Evolutionary conservation across 352 stramenopile genomes (phyloP).

Genomic region (Phytophthora multivora): DNA sequence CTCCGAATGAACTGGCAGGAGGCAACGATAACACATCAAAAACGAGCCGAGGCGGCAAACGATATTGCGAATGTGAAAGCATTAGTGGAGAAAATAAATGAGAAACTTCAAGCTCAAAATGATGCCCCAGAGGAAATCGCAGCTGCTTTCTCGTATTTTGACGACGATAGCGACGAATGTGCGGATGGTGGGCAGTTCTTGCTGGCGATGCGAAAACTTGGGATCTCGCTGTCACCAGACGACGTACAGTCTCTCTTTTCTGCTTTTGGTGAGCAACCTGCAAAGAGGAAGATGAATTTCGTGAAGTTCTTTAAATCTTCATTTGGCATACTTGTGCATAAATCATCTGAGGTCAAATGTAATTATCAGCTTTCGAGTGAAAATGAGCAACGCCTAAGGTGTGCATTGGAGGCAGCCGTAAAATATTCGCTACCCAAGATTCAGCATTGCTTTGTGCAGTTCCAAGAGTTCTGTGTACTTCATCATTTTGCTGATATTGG

Average conservation of each 20-base stretch:
- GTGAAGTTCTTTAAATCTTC: conserved; percentile 23
- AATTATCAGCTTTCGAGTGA: conserved; percentile 21
- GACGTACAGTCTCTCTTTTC: conserved; percentile 36
- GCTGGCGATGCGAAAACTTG: conserved; percentile 35
- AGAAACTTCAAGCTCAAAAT: conserved; percentile 16
- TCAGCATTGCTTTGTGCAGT: conserved; percentile 32
- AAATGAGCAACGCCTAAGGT: conserved; percentile 39
- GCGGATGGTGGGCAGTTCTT: conserved; percentile 36
- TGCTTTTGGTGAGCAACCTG: conserved; percentile 19
- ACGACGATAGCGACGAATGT: conserved; percentile 2
- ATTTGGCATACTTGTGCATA: conserved; percentile 3
- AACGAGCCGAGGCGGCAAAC: conserved; percentile 27
- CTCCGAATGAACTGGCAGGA: conserved; percentile 65
- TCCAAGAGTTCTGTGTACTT: conserved; percentile 63
- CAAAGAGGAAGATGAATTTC: conserved; percentile 33
- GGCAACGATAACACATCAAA: conserved; percentile 17
- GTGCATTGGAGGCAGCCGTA: conserved; percentile 32
- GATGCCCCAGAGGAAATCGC: conserved; percentile 11
- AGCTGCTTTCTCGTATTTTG: conserved; percentile 20
- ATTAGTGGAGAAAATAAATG: conserved; percentile 21
- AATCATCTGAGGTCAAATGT: background rate
- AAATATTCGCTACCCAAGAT: conserved; percentile 41
- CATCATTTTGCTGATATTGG: conserved; percentile 45
- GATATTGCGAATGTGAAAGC: background rate
- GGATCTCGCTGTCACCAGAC: conserved; percentile 23